Conservation (phyloP, 2,329 filamentous ascomycete genomes). For the Aaosphaeria arxii region DNA sequence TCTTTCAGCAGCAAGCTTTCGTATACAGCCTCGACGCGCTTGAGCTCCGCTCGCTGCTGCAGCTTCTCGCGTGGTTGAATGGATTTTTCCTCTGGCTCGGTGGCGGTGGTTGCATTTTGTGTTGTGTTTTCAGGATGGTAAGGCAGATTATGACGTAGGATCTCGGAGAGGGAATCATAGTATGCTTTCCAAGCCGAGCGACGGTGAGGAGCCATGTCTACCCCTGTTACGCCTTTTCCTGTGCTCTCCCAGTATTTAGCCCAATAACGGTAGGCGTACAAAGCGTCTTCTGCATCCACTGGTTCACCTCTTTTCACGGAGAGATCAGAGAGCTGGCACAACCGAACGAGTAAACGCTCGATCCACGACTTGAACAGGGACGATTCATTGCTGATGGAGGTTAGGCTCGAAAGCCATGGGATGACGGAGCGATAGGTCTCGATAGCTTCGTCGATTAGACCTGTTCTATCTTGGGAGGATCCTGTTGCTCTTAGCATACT, state of each 20-base stretch:
- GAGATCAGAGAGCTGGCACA: slow-evolving; percentile 67
- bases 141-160: slow-evolving; percentile 65
- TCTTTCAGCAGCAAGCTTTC: slow-evolving; percentile 75
- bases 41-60: slow-evolving; percentile 69
- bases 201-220: slow-evolving; percentile 37
- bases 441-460: slow-evolving; percentile 56
- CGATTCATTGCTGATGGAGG: slow-evolving; percentile 47
- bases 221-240: slow-evolving; percentile 14
- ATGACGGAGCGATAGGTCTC: slow-evolving; percentile 65
- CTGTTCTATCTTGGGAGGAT: slow-evolving; percentile 44
- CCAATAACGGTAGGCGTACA: slow-evolving; percentile 60
- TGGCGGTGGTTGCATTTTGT: slow-evolving; percentile 8
- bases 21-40: slow-evolving; percentile 74
- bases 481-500: slow-evolving; percentile 34
- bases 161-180: slow-evolving; percentile 73
- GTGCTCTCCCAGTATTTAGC: slow-evolving; percentile 60
- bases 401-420: slow-evolving; percentile 58
- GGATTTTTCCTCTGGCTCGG: slow-evolving; percentile 16
- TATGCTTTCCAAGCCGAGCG: slow-evolving; percentile 81
- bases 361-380: slow-evolving; percentile 72
- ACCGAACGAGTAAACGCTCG: slow-evolving; percentile 72
- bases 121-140: slow-evolving; percentile 49
- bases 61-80: slow-evolving; percentile 26
- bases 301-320: slow-evolving; percentile 42
- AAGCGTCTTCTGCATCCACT: slow-evolving; percentile 32